Evolutionary conservation across 768 basidiomycete genomes (phyloP), one percentile per base, ranked within the genome.

Genomic region (Auricularia auricula-judae): DNA sequence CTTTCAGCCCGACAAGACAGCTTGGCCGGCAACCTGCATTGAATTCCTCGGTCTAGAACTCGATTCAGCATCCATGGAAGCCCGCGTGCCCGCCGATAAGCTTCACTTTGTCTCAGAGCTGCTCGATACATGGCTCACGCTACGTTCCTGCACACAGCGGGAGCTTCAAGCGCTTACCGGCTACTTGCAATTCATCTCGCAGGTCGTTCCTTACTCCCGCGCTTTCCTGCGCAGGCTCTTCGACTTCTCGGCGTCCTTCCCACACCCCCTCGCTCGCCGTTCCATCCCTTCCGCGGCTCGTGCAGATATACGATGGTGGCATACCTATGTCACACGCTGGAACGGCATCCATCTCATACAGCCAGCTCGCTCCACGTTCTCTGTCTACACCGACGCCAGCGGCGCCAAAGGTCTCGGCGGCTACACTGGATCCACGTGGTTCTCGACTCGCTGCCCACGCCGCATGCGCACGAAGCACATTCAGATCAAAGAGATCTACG

Each of bases 251-350:
- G 58, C 65, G 3, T 69, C 67, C 3, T 76, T 60, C 29, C 36
- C 29, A 7, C 33, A 33, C 1, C 58, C 68, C 0, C 71, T 68
- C 62, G 10, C 67, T 1, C 44, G 39, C 21, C 71, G 68, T 8
- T 68, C 68, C 39, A 69, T 78, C n/a, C 71, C 75, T 2, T 53
- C 63, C 0, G 64, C 66, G 4, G 69, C 66, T 0, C 64, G 53
- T 1, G 39, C 65, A 4, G 72, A 78, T 66, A 58, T 79, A 0
- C 60, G 43, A 12, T 79, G 76, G 77, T 79, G 77, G 75, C 11
- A 36, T 0, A 63, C 56, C 8, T 71, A 73, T 60, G 61, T 67
- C 34, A 18, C 66, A 0, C n/a, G 66, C 1, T 78, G 73, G 74
- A 77, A 76, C 59, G 74, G 74, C 3, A 67, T 75, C 61, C 65